Conservation (phyloP, 352 stramenopile species). For the Thraustotheca clavata region DNA sequence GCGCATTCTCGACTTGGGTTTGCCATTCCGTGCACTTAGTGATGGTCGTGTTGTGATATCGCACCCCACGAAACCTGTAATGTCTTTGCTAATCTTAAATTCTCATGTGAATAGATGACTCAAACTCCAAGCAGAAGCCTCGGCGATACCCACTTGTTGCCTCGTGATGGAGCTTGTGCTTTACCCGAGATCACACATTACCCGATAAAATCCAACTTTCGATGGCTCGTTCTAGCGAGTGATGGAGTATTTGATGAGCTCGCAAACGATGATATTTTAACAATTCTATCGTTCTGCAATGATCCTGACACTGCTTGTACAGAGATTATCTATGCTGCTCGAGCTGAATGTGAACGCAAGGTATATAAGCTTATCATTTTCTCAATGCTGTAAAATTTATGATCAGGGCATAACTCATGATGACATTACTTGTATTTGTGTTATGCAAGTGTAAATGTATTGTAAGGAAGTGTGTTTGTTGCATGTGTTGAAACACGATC, state of each 20-base stretch:
- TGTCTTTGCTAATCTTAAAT: too few relatives aligned
- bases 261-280: not conserved
- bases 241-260: slow-evolving; percentile 8
- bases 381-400: not conserved
- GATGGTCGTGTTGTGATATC: not conserved
- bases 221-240: not conserved
- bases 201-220: not conserved
- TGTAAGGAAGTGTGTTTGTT: too few relatives aligned
- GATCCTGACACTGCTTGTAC: not conserved
- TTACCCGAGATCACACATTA: not conserved
- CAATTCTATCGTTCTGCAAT: slow-evolving; percentile 3
- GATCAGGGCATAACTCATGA: not conserved
- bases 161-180: not conserved
- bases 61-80: not conserved
- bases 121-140: slow-evolving; percentile 5
- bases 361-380: not conserved
- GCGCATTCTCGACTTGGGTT: not conserved
- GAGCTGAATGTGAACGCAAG: not conserved
- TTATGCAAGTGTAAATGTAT: too few relatives aligned
- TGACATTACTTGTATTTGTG: not conserved
- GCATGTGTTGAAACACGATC: too few relatives aligned
- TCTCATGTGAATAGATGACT: slow-evolving; percentile 1
- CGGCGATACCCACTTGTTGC: not conserved
- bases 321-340: not conserved
- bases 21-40: not conserved